These are phyloP conservation scores for Stentor roeselii DNA, from an alignment of 73 alveolate species.

Conservation along the genomic window DNA sequence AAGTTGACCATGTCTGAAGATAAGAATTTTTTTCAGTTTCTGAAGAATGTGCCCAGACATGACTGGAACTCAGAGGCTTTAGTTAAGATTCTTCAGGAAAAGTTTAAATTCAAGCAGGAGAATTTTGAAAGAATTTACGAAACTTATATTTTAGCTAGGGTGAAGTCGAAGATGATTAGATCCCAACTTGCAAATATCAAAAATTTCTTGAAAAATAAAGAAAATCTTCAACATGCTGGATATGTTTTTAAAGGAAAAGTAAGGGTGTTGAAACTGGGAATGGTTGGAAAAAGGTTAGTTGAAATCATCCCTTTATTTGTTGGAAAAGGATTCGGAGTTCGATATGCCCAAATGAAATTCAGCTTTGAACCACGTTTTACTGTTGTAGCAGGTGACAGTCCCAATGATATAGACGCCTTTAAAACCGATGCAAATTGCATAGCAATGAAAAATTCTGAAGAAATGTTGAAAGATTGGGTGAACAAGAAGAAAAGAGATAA, in stretches of 20 bases:
- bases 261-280: neutral
- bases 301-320: neutral
- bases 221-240: neutral
- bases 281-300: too few species aligned
- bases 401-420: neutral
- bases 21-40: neutral
- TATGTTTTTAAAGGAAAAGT: neutral
- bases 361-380: neutral
- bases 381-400: neutral
- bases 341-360: neutral
- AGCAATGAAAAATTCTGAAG: neutral
- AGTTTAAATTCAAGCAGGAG: neutral
- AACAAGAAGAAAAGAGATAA: neutral
- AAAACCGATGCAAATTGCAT: neutral
- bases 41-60: neutral
- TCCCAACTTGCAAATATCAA: neutral
- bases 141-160: too few species aligned
- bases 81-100: neutral
- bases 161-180: neutral
- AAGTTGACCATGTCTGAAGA: neutral
- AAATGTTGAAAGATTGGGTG: neutral
- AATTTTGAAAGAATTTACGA: too few species aligned
- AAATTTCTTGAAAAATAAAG: too few species aligned
- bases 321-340: neutral
- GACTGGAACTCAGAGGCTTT: neutral